Percentiles rank a stretch among this genome's conserved stretches.
phyloP scores from a whole-genome alignment of 2,329 filamentous ascomycete species.

The Chaetomium olivaceum region DNA sequence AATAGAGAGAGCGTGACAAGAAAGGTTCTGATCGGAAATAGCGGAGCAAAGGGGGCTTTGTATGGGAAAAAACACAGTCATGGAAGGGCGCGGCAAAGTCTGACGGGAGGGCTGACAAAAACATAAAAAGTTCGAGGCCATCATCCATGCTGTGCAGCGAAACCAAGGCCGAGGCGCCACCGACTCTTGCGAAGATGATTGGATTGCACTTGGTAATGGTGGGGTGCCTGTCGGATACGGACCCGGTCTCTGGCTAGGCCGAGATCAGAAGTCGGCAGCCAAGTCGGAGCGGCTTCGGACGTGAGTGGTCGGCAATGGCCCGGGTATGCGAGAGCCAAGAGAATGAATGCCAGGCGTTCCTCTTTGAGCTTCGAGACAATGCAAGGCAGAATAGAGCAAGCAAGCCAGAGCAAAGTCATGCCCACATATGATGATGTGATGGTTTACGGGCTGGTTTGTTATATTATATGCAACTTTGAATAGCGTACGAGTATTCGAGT shows the following conservation, averaged over 20 bases:
- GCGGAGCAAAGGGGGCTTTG: not conserved
- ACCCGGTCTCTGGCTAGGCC: slow-evolving; percentile 8
- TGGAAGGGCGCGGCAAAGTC: slow-evolving; percentile 11
- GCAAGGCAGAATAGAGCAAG: too few relatives aligned
- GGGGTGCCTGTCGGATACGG: slow-evolving; percentile 17
- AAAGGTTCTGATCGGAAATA: not conserved
- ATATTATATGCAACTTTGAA: not conserved
- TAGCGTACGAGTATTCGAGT: too few relatives aligned
- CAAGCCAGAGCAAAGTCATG: not conserved
- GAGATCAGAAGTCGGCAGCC: slow-evolving; percentile 1
- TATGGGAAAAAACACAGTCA: slow-evolving; percentile 3
- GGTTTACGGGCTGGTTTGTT: not conserved
- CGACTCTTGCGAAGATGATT: not conserved
- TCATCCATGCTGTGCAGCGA: not conserved
- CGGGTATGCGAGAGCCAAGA: not conserved
- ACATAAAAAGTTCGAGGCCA: not conserved
- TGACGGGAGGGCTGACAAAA: slow-evolving; percentile 11
- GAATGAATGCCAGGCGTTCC: not conserved
- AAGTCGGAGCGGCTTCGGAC: slow-evolving; percentile 18
- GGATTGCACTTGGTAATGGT: not conserved
- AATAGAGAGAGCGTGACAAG: not conserved
- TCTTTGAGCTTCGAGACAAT: not conserved
- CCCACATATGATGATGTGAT: not conserved
- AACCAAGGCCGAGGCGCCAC: not conserved
- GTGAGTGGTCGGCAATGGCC: not conserved